Evolutionary conservation across 2,329 filamentous ascomycete genomes (phyloP).

Genomic region (Pestalotiopsis sp.): DNA sequence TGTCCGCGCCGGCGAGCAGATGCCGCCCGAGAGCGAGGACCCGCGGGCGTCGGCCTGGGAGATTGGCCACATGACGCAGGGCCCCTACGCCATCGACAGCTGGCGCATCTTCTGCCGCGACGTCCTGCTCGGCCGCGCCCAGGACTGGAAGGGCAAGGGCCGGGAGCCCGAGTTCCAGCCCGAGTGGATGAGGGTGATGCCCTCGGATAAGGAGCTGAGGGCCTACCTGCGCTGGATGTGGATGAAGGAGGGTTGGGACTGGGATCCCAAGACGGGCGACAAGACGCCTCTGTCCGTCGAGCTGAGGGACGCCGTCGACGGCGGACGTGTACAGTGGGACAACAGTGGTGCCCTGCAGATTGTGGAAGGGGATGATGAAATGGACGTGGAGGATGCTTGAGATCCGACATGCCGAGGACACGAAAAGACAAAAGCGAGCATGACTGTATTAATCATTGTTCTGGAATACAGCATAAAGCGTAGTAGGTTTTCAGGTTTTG

Average conservation of each 20-base stretch:
- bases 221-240: constrained; percentile 91
- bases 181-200: constrained; percentile 88
- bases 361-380: constrained; percentile 31
- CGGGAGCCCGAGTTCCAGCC: constrained; percentile 66
- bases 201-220: constrained; percentile 85
- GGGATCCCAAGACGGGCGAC: constrained; percentile 75
- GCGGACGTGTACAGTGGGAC: constrained; percentile 60
- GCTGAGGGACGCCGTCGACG: constrained; percentile 58
- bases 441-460: background rate
- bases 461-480: background rate
- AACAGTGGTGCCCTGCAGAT: constrained; percentile 51
- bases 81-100: constrained; percentile 82
- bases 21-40: constrained; percentile 28
- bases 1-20: constrained; percentile 30
- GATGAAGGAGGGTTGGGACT: constrained; percentile 83
- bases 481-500: background rate
- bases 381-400: constrained; percentile 38
- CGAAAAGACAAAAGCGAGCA: constrained; percentile 46
- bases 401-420: constrained; percentile 49
- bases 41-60: constrained; percentile 65
- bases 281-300: constrained; percentile 54
- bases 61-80: constrained; percentile 82
- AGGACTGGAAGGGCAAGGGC: constrained; percentile 67
- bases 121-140: constrained; percentile 66
- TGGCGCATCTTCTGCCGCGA: constrained; percentile 96